Conservation (phyloP, 768 basidiomycete genomes). For the Boletus pseudopeckii region DNA sequence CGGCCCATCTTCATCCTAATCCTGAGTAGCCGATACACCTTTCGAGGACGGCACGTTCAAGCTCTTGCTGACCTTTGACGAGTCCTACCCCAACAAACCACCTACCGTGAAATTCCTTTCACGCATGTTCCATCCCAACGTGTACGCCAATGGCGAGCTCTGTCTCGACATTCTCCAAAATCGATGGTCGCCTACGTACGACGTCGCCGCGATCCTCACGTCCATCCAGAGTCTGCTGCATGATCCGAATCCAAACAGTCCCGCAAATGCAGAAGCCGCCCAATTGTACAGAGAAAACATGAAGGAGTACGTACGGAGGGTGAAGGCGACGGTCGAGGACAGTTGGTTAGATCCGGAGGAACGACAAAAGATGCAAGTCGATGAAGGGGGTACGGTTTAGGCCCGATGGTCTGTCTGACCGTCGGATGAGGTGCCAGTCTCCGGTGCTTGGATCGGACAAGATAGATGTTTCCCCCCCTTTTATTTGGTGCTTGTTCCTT, state of each 20-base stretch:
- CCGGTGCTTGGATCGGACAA: constrained; percentile 5
- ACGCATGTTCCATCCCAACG: constrained; percentile 98
- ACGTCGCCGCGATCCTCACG: constrained; percentile 97
- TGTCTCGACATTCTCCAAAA: constrained; percentile 99
- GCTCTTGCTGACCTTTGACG: constrained; percentile 91
- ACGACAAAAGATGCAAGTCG: constrained; percentile 53
- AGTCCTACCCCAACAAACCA: constrained; percentile 98
- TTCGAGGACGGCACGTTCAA: constrained; percentile 99
- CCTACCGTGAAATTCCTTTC: constrained; percentile 97
- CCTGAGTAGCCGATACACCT: constrained; percentile 80
- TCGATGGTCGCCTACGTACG: constrained; percentile 98
- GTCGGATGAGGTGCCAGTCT: background rate
- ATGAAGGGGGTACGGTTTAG: constrained; percentile 12
- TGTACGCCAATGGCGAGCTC: constrained; percentile 96
- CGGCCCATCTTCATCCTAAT: background rate
- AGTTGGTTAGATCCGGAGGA: constrained; percentile 87
- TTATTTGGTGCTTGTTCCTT: constrained; percentile 1
- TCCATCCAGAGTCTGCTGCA: constrained; percentile 94
- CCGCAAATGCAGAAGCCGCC: constrained; percentile 97
- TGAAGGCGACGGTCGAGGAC: constrained; percentile 91
- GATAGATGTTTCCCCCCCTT: background rate
- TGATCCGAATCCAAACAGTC: constrained; percentile 97
- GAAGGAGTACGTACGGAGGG: constrained; percentile 95
- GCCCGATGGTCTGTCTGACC: no score
- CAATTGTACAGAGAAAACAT: constrained; percentile 96